Conservation (phyloP, 1,284 basidiomycete species). For the Ganoderma multipileum region DNA sequence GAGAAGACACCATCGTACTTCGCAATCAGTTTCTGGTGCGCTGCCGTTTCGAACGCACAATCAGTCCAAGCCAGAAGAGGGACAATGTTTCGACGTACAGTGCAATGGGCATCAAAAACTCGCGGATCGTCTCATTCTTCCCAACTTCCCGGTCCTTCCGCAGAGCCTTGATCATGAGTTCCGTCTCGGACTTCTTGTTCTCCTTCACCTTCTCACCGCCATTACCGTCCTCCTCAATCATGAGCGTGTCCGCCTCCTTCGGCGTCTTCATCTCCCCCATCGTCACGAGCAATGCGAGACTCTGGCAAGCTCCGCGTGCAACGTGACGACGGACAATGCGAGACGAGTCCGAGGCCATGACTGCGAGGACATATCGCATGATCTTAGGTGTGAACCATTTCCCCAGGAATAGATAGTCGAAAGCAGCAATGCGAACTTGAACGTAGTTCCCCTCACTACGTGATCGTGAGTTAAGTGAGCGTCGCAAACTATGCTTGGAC, state of each 20-base stretch:
- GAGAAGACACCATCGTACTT: constrained; percentile 90
- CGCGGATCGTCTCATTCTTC: constrained; percentile 81
- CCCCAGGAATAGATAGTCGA: constrained; percentile 92
- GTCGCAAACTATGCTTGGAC: not conserved
- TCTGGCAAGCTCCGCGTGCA: constrained; percentile 86
- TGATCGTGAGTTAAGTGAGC: constrained; percentile 18
- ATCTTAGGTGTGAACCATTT: constrained; percentile 88
- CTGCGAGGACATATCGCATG: constrained; percentile 90
- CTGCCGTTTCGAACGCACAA: constrained; percentile 45
- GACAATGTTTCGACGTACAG: constrained; percentile 57
- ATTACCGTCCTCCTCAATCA: constrained; percentile 88
- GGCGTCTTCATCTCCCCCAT: constrained; percentile 89
- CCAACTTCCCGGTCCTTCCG: constrained; percentile 87
- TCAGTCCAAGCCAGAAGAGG: not conserved
- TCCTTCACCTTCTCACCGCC: constrained; percentile 75
- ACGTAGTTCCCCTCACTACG: constrained; percentile 91
- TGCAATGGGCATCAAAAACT: constrained; percentile 81
- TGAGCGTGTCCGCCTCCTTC: constrained; percentile 77
- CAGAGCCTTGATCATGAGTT: constrained; percentile 81
- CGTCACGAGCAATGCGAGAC: constrained; percentile 85
- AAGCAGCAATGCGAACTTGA: constrained; percentile 90
- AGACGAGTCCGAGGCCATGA: constrained; percentile 89
- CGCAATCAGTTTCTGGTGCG: constrained; percentile 78
- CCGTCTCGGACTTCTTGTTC: constrained; percentile 80
- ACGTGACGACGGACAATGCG: constrained; percentile 86